Conservation (phyloP, 164 flowering plant genomes). For the Piper longum region DNA sequence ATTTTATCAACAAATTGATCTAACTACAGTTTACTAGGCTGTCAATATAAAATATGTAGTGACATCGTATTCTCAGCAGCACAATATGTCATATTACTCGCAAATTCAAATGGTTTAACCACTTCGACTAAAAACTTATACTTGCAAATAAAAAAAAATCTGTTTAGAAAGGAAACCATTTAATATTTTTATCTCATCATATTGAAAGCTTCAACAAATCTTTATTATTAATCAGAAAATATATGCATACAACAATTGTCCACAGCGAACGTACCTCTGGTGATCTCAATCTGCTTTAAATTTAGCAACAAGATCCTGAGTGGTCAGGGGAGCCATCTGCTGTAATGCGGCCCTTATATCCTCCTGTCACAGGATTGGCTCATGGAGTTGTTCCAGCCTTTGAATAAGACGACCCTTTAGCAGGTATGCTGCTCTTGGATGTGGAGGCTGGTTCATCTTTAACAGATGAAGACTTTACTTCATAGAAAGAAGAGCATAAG, state of each 20-base stretch:
- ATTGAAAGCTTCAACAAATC: too few species aligned
- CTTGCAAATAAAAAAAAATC: too few species aligned
- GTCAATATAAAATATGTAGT: too few species aligned
- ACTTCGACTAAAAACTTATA: too few species aligned
- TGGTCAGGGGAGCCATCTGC: slow-evolving; percentile 64
- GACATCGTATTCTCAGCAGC: too few species aligned
- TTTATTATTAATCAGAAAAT: background rate
- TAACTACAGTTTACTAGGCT: too few species aligned
- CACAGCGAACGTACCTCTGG: slow-evolving; percentile 35
- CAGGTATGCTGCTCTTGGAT: slow-evolving; percentile 25
- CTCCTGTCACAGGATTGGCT: slow-evolving; percentile 63
- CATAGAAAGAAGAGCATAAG: slow-evolving; percentile 20
- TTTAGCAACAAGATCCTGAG: slow-evolving; percentile 76
- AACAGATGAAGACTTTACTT: slow-evolving; percentile 27
- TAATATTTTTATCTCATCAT: too few species aligned
- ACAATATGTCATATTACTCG: too few species aligned
- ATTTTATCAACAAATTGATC: too few species aligned
- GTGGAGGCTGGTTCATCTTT: slow-evolving; percentile 37
- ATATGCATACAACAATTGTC: background rate
- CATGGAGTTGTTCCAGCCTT: slow-evolving; percentile 25
- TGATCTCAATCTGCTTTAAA: slow-evolving; percentile 56
- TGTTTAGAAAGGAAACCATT: too few species aligned
- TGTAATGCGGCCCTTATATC: slow-evolving; percentile 69
- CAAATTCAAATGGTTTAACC: too few species aligned
- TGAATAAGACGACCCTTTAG: slow-evolving; percentile 26